Percentiles rank a stretch among this genome's conserved stretches.
Evolutionary conservation across 2,329 filamentous ascomycete species (phyloP).

Genomic region (Stenocarpella maydis): DNA sequence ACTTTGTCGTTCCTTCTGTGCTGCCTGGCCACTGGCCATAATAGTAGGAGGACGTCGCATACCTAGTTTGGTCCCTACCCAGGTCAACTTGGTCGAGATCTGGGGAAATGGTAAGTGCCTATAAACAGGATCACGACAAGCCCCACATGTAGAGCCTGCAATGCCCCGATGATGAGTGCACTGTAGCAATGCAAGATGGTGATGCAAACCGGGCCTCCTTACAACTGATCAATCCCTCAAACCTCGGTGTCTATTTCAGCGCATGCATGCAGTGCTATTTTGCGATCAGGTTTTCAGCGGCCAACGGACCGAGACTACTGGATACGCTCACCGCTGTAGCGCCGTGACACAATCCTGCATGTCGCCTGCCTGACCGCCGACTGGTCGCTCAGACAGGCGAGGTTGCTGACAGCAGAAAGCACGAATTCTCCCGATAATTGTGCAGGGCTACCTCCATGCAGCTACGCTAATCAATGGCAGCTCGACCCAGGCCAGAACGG

Average conservation of each 20-base stretch:
- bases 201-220: not conserved
- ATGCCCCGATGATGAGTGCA: not conserved
- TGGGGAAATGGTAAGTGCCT: not conserved
- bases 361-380: not conserved
- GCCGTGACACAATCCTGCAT: not conserved
- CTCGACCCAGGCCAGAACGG: not conserved
- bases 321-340: not conserved
- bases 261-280: constrained; percentile 17
- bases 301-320: not conserved
- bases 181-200: not conserved
- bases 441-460: constrained; percentile 17
- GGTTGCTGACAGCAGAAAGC: constrained; percentile 5
- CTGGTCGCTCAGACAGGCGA: constrained; percentile 16
- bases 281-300: constrained; percentile 9
- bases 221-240: not conserved
- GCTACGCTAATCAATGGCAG: not conserved
- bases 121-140: not conserved
- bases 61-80: not conserved
- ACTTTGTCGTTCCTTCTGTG: too few species aligned
- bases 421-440: not conserved
- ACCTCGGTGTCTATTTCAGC: not conserved
- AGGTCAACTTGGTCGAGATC: too few species aligned
- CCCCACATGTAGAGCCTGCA: not conserved
- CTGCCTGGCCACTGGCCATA: too few species aligned
- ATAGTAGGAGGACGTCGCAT: not conserved